These are phyloP conservation scores for Chamaenerion angustifolium DNA, from an alignment of 345 rosid species.

Conservation along the genomic window DNA sequence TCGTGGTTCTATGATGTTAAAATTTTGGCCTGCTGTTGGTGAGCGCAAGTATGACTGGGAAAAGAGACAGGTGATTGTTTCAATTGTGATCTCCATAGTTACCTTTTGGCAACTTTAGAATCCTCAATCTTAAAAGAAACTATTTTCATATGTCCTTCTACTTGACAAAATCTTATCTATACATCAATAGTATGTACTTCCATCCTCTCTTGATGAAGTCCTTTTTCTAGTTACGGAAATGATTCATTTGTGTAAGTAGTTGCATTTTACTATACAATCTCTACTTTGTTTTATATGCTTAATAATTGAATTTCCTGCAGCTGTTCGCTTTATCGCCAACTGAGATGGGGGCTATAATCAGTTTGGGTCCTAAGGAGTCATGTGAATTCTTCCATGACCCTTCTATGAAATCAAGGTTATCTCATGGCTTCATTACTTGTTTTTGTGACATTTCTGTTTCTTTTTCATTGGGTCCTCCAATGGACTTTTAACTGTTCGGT, in stretches of 20 bases:
- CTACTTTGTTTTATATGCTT: not conserved
- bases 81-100: not conserved
- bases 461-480: not conserved
- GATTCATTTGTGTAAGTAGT: too few relatives aligned
- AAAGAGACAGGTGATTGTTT: constrained; percentile 54
- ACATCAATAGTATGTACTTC: too few relatives aligned
- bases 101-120: not conserved
- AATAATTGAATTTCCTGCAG: constrained; percentile 26
- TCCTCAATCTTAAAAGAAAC: not conserved
- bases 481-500: not conserved
- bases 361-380: constrained; percentile 49
- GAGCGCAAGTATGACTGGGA: constrained; percentile 85
- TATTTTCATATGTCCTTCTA: not conserved
- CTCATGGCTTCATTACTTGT: not conserved
- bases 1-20: constrained; percentile 61
- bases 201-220: too few relatives aligned
- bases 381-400: constrained; percentile 96
- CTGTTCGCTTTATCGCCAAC: constrained; percentile 75
- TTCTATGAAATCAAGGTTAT: constrained; percentile 62
- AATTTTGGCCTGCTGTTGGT: constrained; percentile 66
- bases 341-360: constrained; percentile 78
- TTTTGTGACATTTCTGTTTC: not conserved
- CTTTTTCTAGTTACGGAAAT: too few relatives aligned
- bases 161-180: too few relatives aligned
- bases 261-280: not conserved